Conservation (phyloP, 163 green algal genomes). For the Trebouxiophyceae sp. region DNA sequence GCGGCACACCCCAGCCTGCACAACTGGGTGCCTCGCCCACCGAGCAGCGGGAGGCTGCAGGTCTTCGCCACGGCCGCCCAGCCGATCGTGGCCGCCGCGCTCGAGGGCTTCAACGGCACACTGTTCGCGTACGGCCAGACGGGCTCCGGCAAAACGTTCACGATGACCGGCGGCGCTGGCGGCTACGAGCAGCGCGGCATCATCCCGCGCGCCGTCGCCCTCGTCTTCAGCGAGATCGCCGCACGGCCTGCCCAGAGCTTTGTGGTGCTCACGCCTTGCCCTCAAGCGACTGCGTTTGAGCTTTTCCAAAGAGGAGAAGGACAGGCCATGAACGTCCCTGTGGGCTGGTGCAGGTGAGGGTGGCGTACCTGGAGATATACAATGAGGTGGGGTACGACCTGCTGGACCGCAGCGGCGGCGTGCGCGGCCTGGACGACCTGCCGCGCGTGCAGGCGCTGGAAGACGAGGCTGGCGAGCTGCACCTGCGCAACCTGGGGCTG, state of each 20-base stretch:
- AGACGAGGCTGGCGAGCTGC: slow-evolving; percentile 40
- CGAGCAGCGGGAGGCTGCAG: slow-evolving; percentile 7
- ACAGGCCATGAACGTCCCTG: too few relatives aligned
- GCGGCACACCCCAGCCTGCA: not conserved
- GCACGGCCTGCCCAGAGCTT: slow-evolving; percentile 18
- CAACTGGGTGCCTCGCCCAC: not conserved
- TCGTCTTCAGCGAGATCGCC: slow-evolving; percentile 53
- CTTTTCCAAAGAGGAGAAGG: not conserved
- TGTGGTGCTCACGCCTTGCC: too few relatives aligned
- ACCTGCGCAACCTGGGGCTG: slow-evolving; percentile 42
- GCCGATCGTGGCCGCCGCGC: slow-evolving; percentile 25
- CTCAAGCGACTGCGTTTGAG: too few relatives aligned
- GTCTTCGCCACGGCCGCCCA: slow-evolving; percentile 38
- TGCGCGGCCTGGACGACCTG: slow-evolving; percentile 22
- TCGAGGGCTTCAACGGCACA: slow-evolving; percentile 81
- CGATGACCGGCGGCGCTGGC: slow-evolving; percentile 49
- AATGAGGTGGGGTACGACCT: slow-evolving; percentile 78
- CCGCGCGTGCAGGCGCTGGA: slow-evolving; percentile 30
- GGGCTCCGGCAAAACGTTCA: slow-evolving; percentile 69
- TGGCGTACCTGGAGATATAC: slow-evolving; percentile 73
- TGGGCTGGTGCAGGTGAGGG: slow-evolving; percentile 31
- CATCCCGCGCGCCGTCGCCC: slow-evolving; percentile 49
- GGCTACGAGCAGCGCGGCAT: slow-evolving; percentile 65
- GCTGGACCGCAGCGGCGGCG: slow-evolving; percentile 37
- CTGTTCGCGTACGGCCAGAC: slow-evolving; percentile 88